These are phyloP conservation scores for Sugiyamaella smithiae DNA, from an alignment of 805 yeast species.

Conservation along the genomic window DNA sequence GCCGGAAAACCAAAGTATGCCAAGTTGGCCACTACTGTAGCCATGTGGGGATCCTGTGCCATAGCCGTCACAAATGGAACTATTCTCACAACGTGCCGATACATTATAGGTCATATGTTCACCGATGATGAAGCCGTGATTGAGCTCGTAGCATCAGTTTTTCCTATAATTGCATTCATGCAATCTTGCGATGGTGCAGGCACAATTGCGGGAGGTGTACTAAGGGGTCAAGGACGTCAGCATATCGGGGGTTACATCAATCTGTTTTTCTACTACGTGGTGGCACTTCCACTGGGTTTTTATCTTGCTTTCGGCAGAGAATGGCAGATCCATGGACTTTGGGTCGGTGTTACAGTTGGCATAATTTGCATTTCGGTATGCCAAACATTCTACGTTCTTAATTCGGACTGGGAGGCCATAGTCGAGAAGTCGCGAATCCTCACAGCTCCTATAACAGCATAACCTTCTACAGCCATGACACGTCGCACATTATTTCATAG, in stretches of 20 bases:
- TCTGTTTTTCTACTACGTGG: slow-evolving; percentile 60
- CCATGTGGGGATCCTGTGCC: slow-evolving; percentile 40
- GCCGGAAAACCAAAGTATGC: slow-evolving; percentile 51
- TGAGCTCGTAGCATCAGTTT: slow-evolving; percentile 44
- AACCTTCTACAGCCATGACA: too few species aligned
- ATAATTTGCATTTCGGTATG: slow-evolving; percentile 49
- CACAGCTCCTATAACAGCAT: too few species aligned
- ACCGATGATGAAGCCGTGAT: slow-evolving; percentile 60
- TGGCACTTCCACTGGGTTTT: slow-evolving; percentile 71
- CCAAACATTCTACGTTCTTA: slow-evolving; percentile 46
- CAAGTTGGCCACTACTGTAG: slow-evolving; percentile 44
- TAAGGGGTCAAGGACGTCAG: slow-evolving; percentile 89
- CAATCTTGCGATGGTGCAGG: slow-evolving; percentile 71
- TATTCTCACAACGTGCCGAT: slow-evolving; percentile 47
- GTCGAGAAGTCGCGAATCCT: slow-evolving; percentile 41
- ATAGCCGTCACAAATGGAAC: slow-evolving; percentile 52
- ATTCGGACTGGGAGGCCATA: slow-evolving; percentile 54
- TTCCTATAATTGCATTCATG: slow-evolving; percentile 63
- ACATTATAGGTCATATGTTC: slow-evolving; percentile 54
- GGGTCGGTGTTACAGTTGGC: slow-evolving; percentile 72
- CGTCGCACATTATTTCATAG: too few species aligned
- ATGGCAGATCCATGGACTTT: slow-evolving; percentile 59
- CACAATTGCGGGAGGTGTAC: slow-evolving; percentile 72
- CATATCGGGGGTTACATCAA: slow-evolving; percentile 70
- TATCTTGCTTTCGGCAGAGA: slow-evolving; percentile 53